phyloP scores from a whole-genome alignment of 2,329 filamentous ascomycete species.

The Xylaria digitata region DNA sequence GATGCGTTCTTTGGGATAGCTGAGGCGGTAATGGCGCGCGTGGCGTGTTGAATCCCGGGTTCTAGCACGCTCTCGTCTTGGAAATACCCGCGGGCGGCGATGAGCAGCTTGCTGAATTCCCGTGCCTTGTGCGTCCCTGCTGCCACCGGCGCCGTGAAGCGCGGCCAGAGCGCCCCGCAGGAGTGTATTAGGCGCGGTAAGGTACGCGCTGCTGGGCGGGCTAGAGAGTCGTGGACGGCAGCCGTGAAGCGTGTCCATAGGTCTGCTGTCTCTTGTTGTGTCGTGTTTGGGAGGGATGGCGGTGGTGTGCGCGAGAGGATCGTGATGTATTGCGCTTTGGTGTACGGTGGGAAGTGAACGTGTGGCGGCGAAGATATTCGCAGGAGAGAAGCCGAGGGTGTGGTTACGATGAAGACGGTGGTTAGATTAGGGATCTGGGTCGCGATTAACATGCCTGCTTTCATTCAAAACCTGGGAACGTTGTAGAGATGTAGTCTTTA shows the following conservation, averaged over 20 bases:
- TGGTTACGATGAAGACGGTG: constrained; percentile 68
- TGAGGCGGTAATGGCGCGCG: too few species aligned
- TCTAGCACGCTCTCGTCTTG: constrained; percentile 78
- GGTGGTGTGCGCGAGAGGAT: constrained; percentile 72
- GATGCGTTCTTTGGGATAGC: too few species aligned
- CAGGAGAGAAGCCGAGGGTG: constrained; percentile 62
- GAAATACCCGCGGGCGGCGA: constrained; percentile 75
- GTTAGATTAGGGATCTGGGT: constrained; percentile 80
- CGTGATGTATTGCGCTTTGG: constrained; percentile 79
- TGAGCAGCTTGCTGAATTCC: constrained; percentile 86
- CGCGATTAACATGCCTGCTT: constrained; percentile 18
- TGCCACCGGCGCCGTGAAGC: constrained; percentile 82
- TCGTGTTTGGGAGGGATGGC: constrained; percentile 62
- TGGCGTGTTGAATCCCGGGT: constrained; percentile 65
- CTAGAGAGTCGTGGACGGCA: constrained; percentile 87
- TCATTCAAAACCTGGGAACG: background rate
- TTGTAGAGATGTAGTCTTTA: background rate
- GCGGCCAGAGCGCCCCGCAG: constrained; percentile 82
- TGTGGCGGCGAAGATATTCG: constrained; percentile 76
- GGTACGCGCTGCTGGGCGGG: constrained; percentile 82
- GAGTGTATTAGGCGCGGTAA: constrained; percentile 77
- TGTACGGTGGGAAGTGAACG: constrained; percentile 86
- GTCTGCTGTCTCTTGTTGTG: constrained; percentile 67
- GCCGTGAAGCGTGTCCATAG: constrained; percentile 84
- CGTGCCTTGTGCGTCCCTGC: constrained; percentile 78